Base-by-base conservation (phyloP, 192 early-diverging fungal genomes). In the Ramicandelaber brevisporus region DNA sequence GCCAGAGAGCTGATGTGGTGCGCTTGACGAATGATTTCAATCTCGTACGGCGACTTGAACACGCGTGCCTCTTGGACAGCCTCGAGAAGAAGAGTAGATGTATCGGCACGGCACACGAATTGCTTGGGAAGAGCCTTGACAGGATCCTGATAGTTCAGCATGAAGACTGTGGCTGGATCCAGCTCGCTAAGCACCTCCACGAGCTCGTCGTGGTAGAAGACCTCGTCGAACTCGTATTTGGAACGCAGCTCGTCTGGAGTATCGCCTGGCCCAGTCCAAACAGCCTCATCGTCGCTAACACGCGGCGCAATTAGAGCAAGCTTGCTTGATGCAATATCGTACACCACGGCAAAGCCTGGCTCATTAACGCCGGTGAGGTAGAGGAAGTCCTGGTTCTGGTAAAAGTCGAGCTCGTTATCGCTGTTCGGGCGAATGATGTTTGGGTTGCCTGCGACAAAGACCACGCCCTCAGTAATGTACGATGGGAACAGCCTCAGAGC, bases 301-400 rank as follows among this genome's bases (percentile, higher is more conserved):
- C 70, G 59, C 14, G 75, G 76, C 19, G 66, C 65, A 34, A 79
- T 67, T 33, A 92, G 39, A 20, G 57, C 61, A 13, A 68, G 56
- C 6, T 55, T 48, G 27, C 43, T 24, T 2, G 66, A 43, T 27
- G 50, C 36, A 13, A 83, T 48, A 48, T 87, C 74, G 36, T 77
- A 55, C 15, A 73, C 40, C 1, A 69, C 59, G 30, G 63, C 63
- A 31, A 61, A 78, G 29, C 66, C 79, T 14, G 78, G 68, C 41
- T 75, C 73, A 20, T 44, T 43, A 23, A 71, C 68, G 26, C 82
- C 80, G 3, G 81, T 73, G n/a, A 85, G 59, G 43, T 87, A 92
- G 43, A 68, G 68, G 30, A 83, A 89, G 63, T 78, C 79, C 28
- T 60, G 61, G 48, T 89, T 78, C 33, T 89, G 84, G 36, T 78